Conservation (phyloP, 176 grass and related monocot genomes). For the Oryza glumipatula region DNA sequence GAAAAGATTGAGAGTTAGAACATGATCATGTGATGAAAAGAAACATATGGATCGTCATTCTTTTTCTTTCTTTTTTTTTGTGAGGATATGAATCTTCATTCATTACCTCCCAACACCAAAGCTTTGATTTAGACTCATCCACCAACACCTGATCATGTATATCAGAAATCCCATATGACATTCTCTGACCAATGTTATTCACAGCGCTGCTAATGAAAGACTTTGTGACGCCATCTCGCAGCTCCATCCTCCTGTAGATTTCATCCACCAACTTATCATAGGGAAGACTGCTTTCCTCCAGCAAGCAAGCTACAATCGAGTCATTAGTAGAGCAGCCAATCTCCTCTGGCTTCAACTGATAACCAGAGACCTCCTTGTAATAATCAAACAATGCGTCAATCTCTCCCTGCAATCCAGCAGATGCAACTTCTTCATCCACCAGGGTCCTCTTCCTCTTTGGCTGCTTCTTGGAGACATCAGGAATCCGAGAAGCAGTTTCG, state of each 20-base stretch:
- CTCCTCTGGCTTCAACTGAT: constrained; percentile 12
- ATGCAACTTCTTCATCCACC: constrained; percentile 4
- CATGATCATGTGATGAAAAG: not conserved
- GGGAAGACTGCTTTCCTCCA: constrained; percentile 52
- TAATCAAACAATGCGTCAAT: constrained; percentile 34
- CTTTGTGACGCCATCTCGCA: constrained; percentile 21
- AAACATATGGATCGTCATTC: not conserved
- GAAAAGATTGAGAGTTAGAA: not conserved
- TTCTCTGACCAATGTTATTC: constrained; percentile 36
- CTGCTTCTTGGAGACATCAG: constrained; percentile 26
- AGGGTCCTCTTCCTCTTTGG: constrained; percentile 32
- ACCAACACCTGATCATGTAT: constrained; percentile 42
- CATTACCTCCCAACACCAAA: constrained; percentile 66
- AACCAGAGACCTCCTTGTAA: constrained; percentile 36
- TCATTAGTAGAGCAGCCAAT: not conserved
- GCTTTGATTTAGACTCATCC: constrained; percentile 45
- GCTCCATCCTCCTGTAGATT: constrained; percentile 41
- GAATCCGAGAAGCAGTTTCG: not conserved
- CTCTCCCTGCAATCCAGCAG: constrained; percentile 6
- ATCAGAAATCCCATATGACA: constrained; percentile 34
- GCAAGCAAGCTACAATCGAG: constrained; percentile 45
- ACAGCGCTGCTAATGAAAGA: constrained; percentile 30
- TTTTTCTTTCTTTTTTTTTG: too few species aligned
- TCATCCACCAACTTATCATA: constrained; percentile 43
- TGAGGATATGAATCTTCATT: not conserved